Evolutionary conservation across 2,329 filamentous ascomycete genomes (phyloP), one percentile per base, ranked within the genome.

Genomic region (Ophiostoma triangulosporum): DNA sequence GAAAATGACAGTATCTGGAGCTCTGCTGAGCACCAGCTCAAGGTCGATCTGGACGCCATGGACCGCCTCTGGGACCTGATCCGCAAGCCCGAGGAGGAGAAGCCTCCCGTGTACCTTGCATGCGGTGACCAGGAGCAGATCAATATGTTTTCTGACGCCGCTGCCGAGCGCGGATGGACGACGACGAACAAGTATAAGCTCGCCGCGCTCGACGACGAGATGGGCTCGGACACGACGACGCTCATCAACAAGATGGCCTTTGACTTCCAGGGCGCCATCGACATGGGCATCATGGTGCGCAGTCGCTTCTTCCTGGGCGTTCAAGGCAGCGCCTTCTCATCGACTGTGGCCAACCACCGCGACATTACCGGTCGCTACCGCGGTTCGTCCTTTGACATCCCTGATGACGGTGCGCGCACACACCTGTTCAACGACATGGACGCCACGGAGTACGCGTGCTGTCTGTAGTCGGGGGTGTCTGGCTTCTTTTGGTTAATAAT

Each of bases 1-100:
- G 66, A 68, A 50, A 63, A 62, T 9, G 66, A 68, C 58, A 67
- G 61, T 51, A 68, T 68, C 51, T 68, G 66, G 66, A 63, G 59
- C n/a, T 59, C 62, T 0, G 57, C 64, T 45, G 66, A 68, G 24
- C 56, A 63, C 54, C 66, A 68, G 57, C 62, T 68, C 11, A 50
- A 50, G 4, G 59, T 62, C 31, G 64, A 67, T 56, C 63, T 68
- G 0, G 66, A 68, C 54, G 62, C 61, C 6, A 61, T 68, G 14
- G 66, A 68, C 53, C 51, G 54, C 15, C 62, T 63, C 8, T 68
- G 65, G 65, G 50, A 40, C 3, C 24, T 48, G n/a, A 60, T 59
- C 36, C 62, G 60, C 55, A 62, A 60, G 8, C 40, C 32, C 4
- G 54, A 50, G 15, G 54, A 56, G 22, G 33, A 50, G 40, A 57